These are phyloP conservation scores for Metschnikowia aberdeeniae DNA, from an alignment of 805 yeast genomes.

Conservation along the genomic window DNA sequence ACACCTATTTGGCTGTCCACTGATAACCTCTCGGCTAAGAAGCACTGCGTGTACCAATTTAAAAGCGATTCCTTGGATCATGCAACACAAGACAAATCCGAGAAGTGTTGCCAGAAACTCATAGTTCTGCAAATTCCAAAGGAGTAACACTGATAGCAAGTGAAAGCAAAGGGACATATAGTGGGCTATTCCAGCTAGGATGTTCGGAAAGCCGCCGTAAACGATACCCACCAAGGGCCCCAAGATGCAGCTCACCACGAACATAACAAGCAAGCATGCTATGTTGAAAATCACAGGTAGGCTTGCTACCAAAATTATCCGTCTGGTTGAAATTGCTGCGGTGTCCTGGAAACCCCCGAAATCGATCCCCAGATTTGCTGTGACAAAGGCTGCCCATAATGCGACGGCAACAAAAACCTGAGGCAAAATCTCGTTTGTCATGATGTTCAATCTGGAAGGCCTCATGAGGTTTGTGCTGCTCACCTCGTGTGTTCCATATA, in stretches of 20 bases:
- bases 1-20: slow-evolving; percentile 57
- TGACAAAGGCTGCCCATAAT: slow-evolving; percentile 46
- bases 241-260: slow-evolving; percentile 40
- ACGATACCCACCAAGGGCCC: slow-evolving; percentile 51
- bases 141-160: slow-evolving; percentile 46
- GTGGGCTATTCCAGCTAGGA: slow-evolving; percentile 42
- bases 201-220: slow-evolving; percentile 43
- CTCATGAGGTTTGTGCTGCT: slow-evolving; percentile 42
- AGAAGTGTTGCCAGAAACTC: slow-evolving; percentile 54
- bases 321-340: slow-evolving; percentile 20
- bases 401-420: slow-evolving; percentile 30
- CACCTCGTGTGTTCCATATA: slow-evolving; percentile 31
- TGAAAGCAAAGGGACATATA: slow-evolving; percentile 40
- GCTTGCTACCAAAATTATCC: slow-evolving; percentile 42
- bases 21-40: slow-evolving; percentile 59
- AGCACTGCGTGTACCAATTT: slow-evolving; percentile 46
- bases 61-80: slow-evolving; percentile 56
- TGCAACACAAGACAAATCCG: slow-evolving; percentile 54
- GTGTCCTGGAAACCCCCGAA: slow-evolving; percentile 35
- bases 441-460: slow-evolving; percentile 45
- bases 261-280: slow-evolving; percentile 35
- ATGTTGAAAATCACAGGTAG: slow-evolving; percentile 48
- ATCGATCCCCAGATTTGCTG: slow-evolving; percentile 45
- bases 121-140: slow-evolving; percentile 70
- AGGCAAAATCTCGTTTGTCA: slow-evolving; percentile 40